phyloP scores from a whole-genome alignment of 2,329 filamentous ascomycete genomes.

The Hymenoscyphus fructigenus region DNA sequence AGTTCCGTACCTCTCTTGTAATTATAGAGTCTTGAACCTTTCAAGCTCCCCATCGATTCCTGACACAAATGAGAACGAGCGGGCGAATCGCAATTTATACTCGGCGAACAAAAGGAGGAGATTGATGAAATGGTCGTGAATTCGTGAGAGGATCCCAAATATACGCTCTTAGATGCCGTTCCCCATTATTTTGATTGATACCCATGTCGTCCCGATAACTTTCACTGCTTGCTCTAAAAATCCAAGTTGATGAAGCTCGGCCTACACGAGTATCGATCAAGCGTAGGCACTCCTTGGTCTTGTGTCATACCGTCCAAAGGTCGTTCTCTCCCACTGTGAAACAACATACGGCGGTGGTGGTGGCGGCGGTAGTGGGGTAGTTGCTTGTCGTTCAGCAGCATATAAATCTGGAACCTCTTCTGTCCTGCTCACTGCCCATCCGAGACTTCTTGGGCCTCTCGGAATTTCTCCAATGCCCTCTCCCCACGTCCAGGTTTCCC shows the following conservation, averaged over 20 bases:
- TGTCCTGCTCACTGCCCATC: constrained; percentile 34
- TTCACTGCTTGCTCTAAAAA: not conserved
- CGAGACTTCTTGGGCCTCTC: constrained; percentile 30
- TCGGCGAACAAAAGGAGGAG: not conserved
- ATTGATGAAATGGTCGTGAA: not conserved
- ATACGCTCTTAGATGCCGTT: not conserved
- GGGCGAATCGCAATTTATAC: not conserved
- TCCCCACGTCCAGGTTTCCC: constrained; percentile 32
- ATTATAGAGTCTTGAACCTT: not conserved
- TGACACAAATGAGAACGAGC: no score
- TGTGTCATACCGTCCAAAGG: not conserved
- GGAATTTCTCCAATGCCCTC: constrained; percentile 29
- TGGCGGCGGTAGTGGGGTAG: not conserved
- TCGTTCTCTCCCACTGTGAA: constrained; percentile 29
- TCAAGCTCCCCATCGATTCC: no score
- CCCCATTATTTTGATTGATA: not conserved
- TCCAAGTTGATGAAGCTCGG: not conserved
- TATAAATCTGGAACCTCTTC: constrained; percentile 17
- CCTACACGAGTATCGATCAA: not conserved
- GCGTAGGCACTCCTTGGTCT: constrained; percentile 9
- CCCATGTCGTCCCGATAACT: not conserved
- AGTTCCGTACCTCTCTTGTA: not conserved
- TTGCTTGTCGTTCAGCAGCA: constrained; percentile 2
- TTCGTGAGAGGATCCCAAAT: not conserved
- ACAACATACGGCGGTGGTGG: constrained; percentile 33